Conservation (phyloP, 2,329 filamentous ascomycete genomes). For the Colletotrichum karsti region DNA sequence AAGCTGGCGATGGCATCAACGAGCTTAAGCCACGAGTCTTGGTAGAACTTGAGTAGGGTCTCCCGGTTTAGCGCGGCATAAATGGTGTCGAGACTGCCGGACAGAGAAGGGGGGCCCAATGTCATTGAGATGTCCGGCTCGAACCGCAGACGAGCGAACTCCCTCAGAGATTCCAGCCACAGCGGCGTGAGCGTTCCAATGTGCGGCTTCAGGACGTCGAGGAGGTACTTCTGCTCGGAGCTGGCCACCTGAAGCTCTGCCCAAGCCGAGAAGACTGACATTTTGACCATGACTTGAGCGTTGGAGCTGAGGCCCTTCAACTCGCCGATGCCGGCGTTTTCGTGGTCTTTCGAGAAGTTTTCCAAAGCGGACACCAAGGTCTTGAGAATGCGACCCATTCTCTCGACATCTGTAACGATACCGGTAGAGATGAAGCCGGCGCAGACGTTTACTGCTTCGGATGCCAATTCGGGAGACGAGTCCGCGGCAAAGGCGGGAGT, state of each 20-base stretch:
- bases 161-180: conserved; percentile 91
- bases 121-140: conserved; percentile 97
- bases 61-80: conserved; percentile 95
- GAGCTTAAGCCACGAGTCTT: conserved; percentile 95
- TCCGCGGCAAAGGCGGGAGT: conserved; percentile 96
- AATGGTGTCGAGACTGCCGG: conserved; percentile 89
- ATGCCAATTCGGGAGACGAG: conserved; percentile 93
- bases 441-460: conserved; percentile 96
- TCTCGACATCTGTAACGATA: conserved; percentile 95
- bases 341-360: conserved; percentile 84
- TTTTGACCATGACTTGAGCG: conserved; percentile 97
- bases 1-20: conserved; percentile 97
- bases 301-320: conserved; percentile 93
- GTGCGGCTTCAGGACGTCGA: conserved; percentile 88
- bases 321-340: conserved; percentile 90
- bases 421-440: conserved; percentile 98
- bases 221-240: conserved; percentile 87
- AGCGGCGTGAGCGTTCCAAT: conserved; percentile 89
- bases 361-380: conserved; percentile 90
- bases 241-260: conserved; percentile 96
- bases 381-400: conserved; percentile 98
- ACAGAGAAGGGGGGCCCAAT: conserved; percentile 80
- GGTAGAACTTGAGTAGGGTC: conserved; percentile 93
- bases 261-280: conserved; percentile 97
- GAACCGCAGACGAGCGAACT: conserved; percentile 92